Conservation (phyloP, 108 stramenopile species). For the Nannochloropsis gaditana region DNA sequence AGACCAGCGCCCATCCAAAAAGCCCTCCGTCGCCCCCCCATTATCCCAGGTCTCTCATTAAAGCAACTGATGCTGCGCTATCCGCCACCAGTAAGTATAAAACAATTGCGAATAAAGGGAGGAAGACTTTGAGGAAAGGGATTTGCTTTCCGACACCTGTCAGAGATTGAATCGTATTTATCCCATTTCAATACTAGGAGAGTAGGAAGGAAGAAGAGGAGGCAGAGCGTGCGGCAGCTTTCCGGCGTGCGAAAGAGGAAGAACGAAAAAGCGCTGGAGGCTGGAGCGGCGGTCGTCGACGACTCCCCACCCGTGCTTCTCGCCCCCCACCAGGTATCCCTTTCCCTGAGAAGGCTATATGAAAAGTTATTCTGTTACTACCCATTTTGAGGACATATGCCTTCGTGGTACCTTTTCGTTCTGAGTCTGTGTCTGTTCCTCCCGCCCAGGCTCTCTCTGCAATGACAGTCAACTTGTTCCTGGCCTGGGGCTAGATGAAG, state of each 20-base stretch:
- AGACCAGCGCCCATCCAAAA: neutral
- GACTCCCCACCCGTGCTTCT: neutral
- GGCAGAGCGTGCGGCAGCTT: neutral
- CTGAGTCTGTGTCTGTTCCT: neutral
- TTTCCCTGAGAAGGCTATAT: neutral
- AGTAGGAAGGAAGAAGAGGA: neutral
- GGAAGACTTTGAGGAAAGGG: neutral
- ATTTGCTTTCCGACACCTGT: neutral
- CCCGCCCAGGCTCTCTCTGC: neutral
- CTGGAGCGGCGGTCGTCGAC: neutral
- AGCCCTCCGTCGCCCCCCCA: neutral
- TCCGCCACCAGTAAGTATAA: neutral
- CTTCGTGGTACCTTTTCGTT: no score
- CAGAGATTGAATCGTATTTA: neutral
- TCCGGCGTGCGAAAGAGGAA: constrained; percentile 7
- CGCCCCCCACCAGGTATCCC: neutral
- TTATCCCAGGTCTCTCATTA: neutral
- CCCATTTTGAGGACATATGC: no score
- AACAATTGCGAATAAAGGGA: neutral
- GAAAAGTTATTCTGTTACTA: no score
- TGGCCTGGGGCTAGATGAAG: neutral
- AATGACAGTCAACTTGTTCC: neutral
- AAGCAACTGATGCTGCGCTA: neutral
- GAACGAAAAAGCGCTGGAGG: neutral
- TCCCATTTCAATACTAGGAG: neutral